phyloP scores from a whole-genome alignment of 106 monocot genomes.

The Triglochin maritima region DNA sequence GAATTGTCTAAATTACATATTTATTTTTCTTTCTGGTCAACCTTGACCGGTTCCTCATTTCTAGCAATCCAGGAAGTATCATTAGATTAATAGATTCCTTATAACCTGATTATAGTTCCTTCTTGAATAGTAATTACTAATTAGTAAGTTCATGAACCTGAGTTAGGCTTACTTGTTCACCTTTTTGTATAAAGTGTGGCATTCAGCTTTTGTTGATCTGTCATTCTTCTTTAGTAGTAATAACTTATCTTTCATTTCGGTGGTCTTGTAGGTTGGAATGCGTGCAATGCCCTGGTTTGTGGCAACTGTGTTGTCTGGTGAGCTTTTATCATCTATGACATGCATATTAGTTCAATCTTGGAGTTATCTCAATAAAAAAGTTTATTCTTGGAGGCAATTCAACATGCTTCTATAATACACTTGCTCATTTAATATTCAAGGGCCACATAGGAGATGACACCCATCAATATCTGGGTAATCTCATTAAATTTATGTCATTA shows the following conservation, averaged over 20 bases:
- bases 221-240: conserved; percentile 1
- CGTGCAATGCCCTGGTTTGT: conserved; percentile 93
- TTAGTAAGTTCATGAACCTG: too few species aligned
- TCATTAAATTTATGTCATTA: not conserved
- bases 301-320: conserved; percentile 96
- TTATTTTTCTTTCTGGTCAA: too few species aligned
- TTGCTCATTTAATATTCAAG: too few species aligned
- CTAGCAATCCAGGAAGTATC: too few species aligned
- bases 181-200: not conserved
- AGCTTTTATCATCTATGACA: conserved; percentile 13
- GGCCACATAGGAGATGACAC: not conserved
- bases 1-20: too few species aligned
- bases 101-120: too few species aligned
- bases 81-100: too few species aligned
- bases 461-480: not conserved
- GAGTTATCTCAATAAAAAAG: too few species aligned
- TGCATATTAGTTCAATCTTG: not conserved
- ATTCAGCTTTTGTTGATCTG: not conserved
- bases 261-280: conserved; percentile 76
- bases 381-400: not conserved
- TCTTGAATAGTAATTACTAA: too few species aligned
- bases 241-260: not conserved
- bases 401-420: conserved; percentile 4
- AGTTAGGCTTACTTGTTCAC: too few species aligned
- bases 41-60: too few species aligned